These are phyloP conservation scores for Leucocoprinus sp. DNA, from an alignment of 768 basidiomycete species.

Conservation along the genomic window DNA sequence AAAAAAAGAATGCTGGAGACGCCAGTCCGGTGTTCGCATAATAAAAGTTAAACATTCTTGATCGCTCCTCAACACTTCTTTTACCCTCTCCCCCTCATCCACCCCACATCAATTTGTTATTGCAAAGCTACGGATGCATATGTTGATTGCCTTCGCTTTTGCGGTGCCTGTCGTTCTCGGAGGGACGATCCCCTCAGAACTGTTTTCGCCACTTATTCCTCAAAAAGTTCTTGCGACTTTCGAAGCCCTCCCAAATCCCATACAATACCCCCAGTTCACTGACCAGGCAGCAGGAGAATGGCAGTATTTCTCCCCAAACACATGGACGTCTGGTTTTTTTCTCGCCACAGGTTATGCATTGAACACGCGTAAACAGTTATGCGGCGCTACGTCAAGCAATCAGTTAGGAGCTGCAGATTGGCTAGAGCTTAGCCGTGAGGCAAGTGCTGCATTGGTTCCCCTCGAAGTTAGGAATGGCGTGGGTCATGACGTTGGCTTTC, in stretches of 20 bases:
- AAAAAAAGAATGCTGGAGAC: too few relatives aligned
- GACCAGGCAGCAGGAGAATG: slow-evolving; percentile 37
- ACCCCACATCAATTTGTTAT: background rate
- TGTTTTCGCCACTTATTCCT: slow-evolving; percentile 52
- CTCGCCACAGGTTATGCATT: slow-evolving; percentile 53
- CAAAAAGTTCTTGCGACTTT: slow-evolving; percentile 54
- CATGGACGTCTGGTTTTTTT: slow-evolving; percentile 67
- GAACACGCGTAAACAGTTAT: slow-evolving; percentile 42
- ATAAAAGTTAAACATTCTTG: too few relatives aligned
- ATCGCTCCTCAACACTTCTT: background rate
- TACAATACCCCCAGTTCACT: slow-evolving; percentile 57
- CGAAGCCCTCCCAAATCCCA: slow-evolving; percentile 31
- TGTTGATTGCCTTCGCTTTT: slow-evolving; percentile 1
- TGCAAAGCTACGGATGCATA: background rate
- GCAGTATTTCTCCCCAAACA: slow-evolving; percentile 44
- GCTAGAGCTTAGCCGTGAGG: slow-evolving; percentile 43
- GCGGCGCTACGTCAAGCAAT: slow-evolving; percentile 30
- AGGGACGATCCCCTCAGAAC: slow-evolving; percentile 30
- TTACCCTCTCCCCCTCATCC: background rate
- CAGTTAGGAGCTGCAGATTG: slow-evolving; percentile 41
- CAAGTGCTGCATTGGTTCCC: slow-evolving; percentile 43
- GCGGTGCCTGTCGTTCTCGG: slow-evolving; percentile 7
- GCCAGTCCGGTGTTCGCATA: too few relatives aligned
- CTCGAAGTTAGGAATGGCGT: slow-evolving; percentile 39
- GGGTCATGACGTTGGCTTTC: slow-evolving; percentile 65